A percentile compares a stretch with the other conserved stretches of the same genome.
Conservation (phyloP, 352 stramenopile genomes). For the Aphanomyces cochlioides region DNA sequence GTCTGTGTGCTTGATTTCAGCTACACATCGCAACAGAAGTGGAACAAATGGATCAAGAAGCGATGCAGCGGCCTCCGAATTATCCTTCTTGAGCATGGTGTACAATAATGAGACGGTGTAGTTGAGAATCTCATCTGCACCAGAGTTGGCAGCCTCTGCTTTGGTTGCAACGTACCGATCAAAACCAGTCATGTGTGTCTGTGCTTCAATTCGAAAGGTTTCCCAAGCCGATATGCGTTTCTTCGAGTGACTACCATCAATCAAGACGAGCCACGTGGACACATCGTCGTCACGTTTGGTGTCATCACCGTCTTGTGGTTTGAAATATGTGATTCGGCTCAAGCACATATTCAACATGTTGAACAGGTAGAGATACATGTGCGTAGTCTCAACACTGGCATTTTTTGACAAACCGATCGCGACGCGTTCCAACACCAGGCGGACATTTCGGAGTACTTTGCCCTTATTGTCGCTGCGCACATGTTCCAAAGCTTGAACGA, state of each 20-base stretch:
- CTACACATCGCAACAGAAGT: slow-evolving; percentile 88
- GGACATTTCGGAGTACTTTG: slow-evolving; percentile 41
- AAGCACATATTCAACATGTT: slow-evolving; percentile 78
- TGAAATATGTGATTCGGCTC: slow-evolving; percentile 40
- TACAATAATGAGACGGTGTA: slow-evolving; percentile 78
- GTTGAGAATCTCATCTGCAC: slow-evolving; percentile 76
- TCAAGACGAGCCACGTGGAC: slow-evolving; percentile 64
- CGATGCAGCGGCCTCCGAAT: slow-evolving; percentile 32
- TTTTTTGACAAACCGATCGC: slow-evolving; percentile 81
- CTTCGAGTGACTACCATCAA: slow-evolving; percentile 50
- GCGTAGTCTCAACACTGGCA: slow-evolving; percentile 72
- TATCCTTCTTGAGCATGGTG: slow-evolving; percentile 49
- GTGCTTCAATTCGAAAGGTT: slow-evolving; percentile 52
- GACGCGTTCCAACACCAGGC: slow-evolving; percentile 76
- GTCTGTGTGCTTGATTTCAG: slow-evolving; percentile 88
- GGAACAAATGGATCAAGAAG: slow-evolving; percentile 91
- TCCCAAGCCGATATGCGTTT: slow-evolving; percentile 53
- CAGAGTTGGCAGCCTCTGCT: slow-evolving; percentile 39
- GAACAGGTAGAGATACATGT: slow-evolving; percentile 82
- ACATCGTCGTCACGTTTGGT: slow-evolving; percentile 1
- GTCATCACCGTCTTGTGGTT: neutral
- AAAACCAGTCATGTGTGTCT: slow-evolving; percentile 75
- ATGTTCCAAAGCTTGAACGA: slow-evolving; percentile 73
- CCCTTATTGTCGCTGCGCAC: slow-evolving; percentile 55
- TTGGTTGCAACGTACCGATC: slow-evolving; percentile 66